Conservation (phyloP, 352 stramenopile species). For the Blastocystis sp. region DNA sequence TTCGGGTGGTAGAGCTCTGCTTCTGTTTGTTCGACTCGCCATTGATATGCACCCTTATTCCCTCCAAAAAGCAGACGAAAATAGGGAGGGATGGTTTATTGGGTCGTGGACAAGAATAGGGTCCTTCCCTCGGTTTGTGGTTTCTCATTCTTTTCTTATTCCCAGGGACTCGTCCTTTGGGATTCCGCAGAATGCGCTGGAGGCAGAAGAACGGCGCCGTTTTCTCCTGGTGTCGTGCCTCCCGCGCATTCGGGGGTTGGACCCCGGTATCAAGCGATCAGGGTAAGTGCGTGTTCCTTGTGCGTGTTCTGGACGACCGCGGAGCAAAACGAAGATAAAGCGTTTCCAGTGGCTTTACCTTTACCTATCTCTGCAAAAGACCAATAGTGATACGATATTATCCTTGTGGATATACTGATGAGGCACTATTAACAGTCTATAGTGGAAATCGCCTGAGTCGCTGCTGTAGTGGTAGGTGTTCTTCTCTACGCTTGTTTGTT, state of each 20-base stretch:
- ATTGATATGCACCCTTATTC: background rate
- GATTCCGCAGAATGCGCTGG: too few relatives aligned
- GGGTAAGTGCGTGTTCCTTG: background rate
- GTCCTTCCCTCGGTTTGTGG: background rate
- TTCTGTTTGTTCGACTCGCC: background rate
- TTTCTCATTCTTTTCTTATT: background rate
- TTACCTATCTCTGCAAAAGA: conserved; percentile 66
- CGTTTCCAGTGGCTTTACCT: conserved; percentile 39
- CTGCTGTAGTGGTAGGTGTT: background rate
- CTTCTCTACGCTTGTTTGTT: conserved; percentile 35
- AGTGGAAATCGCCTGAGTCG: conserved; percentile 14
- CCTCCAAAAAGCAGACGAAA: too few relatives aligned
- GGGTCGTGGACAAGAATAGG: background rate
- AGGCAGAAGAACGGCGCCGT: too few relatives aligned
- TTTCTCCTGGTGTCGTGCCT: too few relatives aligned
- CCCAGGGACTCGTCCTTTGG: too few relatives aligned
- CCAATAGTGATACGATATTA: conserved; percentile 62
- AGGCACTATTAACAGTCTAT: conserved; percentile 17
- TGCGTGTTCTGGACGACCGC: background rate
- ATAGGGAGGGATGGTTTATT: background rate
- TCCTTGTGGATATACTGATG: conserved; percentile 68
- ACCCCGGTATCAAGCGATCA: background rate
- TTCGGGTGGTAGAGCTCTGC: background rate
- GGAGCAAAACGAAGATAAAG: conserved; percentile 54
- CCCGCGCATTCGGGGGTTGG: too few relatives aligned